phyloP scores from a whole-genome alignment of 331 rosid genomes.

The Telfairia occidentalis region DNA sequence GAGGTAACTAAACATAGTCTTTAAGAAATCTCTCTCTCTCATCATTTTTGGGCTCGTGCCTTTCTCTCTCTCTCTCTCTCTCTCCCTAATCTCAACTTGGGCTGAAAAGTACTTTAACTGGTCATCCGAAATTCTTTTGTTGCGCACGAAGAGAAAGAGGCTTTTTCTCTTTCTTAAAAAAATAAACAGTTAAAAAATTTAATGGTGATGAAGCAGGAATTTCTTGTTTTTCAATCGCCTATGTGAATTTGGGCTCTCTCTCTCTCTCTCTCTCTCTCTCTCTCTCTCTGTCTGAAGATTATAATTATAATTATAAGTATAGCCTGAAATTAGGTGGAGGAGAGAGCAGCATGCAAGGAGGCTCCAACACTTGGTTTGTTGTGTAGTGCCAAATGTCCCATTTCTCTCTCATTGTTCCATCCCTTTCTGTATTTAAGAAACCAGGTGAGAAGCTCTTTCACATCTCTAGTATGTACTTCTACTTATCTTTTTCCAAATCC shows the following conservation, averaged over 20 bases:
- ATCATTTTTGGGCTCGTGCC: not conserved
- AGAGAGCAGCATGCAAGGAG: slow-evolving; percentile 11
- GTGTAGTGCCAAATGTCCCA: not conserved
- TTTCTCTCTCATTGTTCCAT: not conserved
- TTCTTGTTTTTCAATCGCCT: no score
- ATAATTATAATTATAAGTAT: not conserved
- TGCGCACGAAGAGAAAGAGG: no score
- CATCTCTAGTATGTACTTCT: slow-evolving; percentile 7
- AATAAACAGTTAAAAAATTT: no score
- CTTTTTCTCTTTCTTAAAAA: no score
- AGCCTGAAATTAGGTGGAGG: not conserved
- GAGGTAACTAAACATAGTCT: not conserved
- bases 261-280: not conserved
- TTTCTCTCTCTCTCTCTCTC: slow-evolving; percentile 2
- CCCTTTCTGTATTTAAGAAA: not conserved
- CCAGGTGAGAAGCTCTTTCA: slow-evolving; percentile 14
- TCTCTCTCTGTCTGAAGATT: not conserved
- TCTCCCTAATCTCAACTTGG: not conserved
- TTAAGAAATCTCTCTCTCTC: not conserved
- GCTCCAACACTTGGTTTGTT: slow-evolving; percentile 9
- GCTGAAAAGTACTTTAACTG: no score
- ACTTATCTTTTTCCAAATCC: slow-evolving; percentile 14
- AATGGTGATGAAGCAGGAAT: no score
- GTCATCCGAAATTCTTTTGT: no score
- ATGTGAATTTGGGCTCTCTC: no score